Evolutionary conservation across 1,284 basidiomycete genomes (phyloP), one percentile per base, ranked within the genome.

Genomic region (Ganoderma multipileum): DNA sequence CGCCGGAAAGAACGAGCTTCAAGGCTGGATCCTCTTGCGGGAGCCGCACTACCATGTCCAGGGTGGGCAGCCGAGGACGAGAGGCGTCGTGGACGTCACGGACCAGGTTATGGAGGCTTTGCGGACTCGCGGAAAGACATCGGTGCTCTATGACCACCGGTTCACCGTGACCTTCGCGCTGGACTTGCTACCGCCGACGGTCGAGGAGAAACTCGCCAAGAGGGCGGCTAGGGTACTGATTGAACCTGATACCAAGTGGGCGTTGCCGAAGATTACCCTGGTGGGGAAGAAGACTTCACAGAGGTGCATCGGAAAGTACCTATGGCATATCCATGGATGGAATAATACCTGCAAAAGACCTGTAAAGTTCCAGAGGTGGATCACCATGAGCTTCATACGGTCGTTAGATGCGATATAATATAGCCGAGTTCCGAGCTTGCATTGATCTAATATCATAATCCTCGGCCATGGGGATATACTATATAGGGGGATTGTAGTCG

Each of bases 71-170:
- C 6, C 42, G 30, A 6, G 60, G 63, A 33, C 62, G 55, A 47
- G 47, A 70, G 47, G 52, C 42, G 18, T 62, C 42, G 20, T 67
- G 11, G 69, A 72, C 47, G 64, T 68, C 26, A 72, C 71, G 39
- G 64, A 69, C 30, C 47, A 23, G n/a, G 47, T 72, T 4, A 26
- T 63, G 42, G 38, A 61, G 4, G 64, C 67, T 18, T 30, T 52
- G 26, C 52, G 47, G n/a, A 41, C 59, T 18, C 52, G 58, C 26
- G 5, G 36, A 57, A 54, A n/a, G 28, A 50, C 5, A 52, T 30
- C 52, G 7, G 38, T 87, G 23, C 78, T 91, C 23, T 91, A 85
- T 72, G 90, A 92, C 75, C 82, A 82, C 71, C 87, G 91, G 9
- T 92, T 89, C 75, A 73, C 86, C 2, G 62, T 92, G 52, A 75